Evolutionary conservation across 345 rosid genomes (phyloP).

Genomic region (Pistacia atlantica): DNA sequence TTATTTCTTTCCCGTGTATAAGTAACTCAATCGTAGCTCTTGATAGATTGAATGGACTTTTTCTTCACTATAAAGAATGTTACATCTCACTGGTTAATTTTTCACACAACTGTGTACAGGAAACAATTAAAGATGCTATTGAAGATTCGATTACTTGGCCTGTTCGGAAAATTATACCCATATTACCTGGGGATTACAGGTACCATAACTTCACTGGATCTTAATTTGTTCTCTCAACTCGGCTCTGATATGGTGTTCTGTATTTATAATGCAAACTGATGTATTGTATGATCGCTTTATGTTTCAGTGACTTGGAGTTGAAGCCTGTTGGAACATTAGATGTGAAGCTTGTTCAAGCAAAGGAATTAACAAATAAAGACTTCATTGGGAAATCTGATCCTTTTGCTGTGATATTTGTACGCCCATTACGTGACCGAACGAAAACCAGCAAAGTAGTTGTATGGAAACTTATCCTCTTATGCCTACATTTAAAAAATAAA

Average conservation of each 20-base stretch:
- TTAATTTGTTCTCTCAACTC: background rate
- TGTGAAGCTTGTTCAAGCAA: conserved; percentile 91
- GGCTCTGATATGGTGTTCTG: background rate
- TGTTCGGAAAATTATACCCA: conserved; percentile 70
- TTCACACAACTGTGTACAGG: conserved; percentile 41
- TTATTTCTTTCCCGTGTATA: background rate
- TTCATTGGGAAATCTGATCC: conserved; percentile 94
- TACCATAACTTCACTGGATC: conserved; percentile 22
- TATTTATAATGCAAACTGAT: background rate
- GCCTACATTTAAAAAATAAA: background rate
- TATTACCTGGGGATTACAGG: conserved; percentile 96
- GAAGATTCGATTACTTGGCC: conserved; percentile 98
- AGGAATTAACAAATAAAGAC: conserved; percentile 83
- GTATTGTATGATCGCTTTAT: background rate
- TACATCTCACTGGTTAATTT: background rate
- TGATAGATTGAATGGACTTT: background rate
- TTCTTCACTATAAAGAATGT: background rate
- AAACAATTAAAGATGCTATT: conserved; percentile 74
- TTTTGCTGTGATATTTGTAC: conserved; percentile 67
- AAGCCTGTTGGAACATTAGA: conserved; percentile 90
- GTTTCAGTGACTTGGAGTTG: conserved; percentile 68
- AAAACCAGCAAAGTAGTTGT: conserved; percentile 83
- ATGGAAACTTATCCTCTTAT: conserved; percentile 22
- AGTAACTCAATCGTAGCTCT: background rate
- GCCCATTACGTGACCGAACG: conserved; percentile 71